phyloP scores from a whole-genome alignment of 495 filamentous ascomycete species.

The Hypomontagnella monticulosa region DNA sequence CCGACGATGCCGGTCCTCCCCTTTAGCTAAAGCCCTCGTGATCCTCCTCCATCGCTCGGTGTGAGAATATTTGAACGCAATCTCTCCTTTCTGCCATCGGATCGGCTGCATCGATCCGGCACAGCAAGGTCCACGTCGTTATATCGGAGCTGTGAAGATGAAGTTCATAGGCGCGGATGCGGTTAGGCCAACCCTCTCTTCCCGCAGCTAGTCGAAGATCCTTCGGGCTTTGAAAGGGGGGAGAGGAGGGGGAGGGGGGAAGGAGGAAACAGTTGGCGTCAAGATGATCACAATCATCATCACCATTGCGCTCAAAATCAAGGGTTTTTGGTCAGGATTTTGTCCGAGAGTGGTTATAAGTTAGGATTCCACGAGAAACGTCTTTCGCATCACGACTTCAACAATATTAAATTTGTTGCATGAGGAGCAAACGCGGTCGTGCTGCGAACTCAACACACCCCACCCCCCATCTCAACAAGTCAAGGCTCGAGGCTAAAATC shows the following conservation, averaged over 20 bases:
- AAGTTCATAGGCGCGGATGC: slow-evolving; percentile 18
- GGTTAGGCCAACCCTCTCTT: slow-evolving; percentile 15
- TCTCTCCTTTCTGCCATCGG: slow-evolving; percentile 17
- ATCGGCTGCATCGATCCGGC: slow-evolving; percentile 23
- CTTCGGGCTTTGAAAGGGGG: slow-evolving; percentile 8
- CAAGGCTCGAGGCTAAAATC: slow-evolving; percentile 23
- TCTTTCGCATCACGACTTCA: background rate
- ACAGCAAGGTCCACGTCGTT: slow-evolving; percentile 17
- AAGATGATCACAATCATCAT: too few relatives aligned
- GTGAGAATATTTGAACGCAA: slow-evolving; percentile 1
- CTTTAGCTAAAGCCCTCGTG: slow-evolving; percentile 2
- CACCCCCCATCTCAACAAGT: slow-evolving; percentile 5
- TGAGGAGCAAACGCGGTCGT: background rate
- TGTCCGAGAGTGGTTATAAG: too few relatives aligned
- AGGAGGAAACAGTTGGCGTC: too few relatives aligned
- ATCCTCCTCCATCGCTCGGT: slow-evolving; percentile 9
- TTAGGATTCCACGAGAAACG: background rate
- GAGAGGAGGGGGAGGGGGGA: background rate
- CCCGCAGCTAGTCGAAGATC: slow-evolving; percentile 30
- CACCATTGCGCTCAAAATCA: too few relatives aligned
- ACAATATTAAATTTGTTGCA: background rate
- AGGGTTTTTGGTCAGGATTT: too few relatives aligned
- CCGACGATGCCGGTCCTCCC: slow-evolving; percentile 19
- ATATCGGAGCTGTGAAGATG: slow-evolving; percentile 10
- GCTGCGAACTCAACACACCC: background rate